Conservation (phyloP, 2,329 filamentous ascomycete species). For the Fusarium virguliforme region DNA sequence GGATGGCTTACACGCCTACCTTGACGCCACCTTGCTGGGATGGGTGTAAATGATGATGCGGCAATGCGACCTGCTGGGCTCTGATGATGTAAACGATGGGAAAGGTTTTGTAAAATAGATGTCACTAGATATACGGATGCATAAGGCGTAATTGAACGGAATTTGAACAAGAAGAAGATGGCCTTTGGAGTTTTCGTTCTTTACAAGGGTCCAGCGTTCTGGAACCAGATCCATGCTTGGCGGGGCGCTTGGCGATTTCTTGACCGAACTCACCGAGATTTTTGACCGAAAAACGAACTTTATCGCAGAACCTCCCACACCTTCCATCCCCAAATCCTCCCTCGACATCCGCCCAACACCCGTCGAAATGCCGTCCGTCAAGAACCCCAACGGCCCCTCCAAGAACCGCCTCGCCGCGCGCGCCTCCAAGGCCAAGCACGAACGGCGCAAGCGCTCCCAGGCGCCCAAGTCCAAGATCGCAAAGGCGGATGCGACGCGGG, state of each 20-base stretch:
- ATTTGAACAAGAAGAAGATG: neutral
- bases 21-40: conserved; percentile 2
- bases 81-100: neutral
- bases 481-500: conserved; percentile 63
- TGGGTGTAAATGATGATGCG: conserved; percentile 12
- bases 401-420: conserved; percentile 68
- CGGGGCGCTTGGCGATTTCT: conserved; percentile 34
- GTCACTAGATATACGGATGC: conserved; percentile 2
- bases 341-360: neutral
- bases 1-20: neutral
- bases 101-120: conserved; percentile 10
- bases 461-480: conserved; percentile 59
- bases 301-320: conserved; percentile 31
- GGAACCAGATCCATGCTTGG: conserved; percentile 33
- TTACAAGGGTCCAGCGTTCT: conserved; percentile 21
- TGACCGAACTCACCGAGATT: conserved; percentile 43
- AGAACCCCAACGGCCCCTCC: conserved; percentile 72
- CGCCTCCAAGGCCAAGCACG: conserved; percentile 62
- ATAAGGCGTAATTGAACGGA: neutral
- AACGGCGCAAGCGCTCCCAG: conserved; percentile 60
- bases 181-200: neutral
- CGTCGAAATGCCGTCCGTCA: conserved; percentile 68
- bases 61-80: neutral
- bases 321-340: neutral
- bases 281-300: conserved; percentile 38